Evolutionary conservation across 2,329 filamentous ascomycete species (phyloP).

Genomic region (Talaromyces sp.): DNA sequence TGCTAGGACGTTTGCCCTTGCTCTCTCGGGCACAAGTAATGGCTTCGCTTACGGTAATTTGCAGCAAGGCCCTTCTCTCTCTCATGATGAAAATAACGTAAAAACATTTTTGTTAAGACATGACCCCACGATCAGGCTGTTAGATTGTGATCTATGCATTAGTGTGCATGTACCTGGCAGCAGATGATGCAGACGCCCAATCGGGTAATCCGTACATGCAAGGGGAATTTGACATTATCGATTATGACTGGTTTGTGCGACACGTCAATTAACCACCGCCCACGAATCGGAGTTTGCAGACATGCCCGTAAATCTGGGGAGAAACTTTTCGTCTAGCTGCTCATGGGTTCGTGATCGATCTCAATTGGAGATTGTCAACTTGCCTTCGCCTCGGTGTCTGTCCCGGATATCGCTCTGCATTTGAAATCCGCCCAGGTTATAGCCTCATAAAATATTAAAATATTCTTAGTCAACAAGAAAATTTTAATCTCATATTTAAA

Average conservation of each 20-base stretch:
- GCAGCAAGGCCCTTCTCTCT: background rate
- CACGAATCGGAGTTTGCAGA: background rate
- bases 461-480: background rate
- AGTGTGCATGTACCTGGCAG: background rate
- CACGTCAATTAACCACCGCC: background rate
- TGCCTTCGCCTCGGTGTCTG: background rate
- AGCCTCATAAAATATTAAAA: background rate
- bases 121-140: background rate
- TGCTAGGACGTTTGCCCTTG: background rate
- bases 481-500: background rate
- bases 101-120: background rate
- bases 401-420: background rate
- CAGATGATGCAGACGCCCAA: background rate
- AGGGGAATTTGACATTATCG: background rate
- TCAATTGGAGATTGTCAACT: background rate
- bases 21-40: background rate
- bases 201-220: background rate
- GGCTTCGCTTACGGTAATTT: background rate
- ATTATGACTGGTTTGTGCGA: background rate
- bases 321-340: constrained; percentile 12
- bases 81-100: background rate
- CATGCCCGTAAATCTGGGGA: background rate
- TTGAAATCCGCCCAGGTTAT: background rate
- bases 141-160: background rate
- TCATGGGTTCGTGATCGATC: background rate